Conservation (phyloP, 805 yeast species). For the Monosporozyma aerobia region DNA sequence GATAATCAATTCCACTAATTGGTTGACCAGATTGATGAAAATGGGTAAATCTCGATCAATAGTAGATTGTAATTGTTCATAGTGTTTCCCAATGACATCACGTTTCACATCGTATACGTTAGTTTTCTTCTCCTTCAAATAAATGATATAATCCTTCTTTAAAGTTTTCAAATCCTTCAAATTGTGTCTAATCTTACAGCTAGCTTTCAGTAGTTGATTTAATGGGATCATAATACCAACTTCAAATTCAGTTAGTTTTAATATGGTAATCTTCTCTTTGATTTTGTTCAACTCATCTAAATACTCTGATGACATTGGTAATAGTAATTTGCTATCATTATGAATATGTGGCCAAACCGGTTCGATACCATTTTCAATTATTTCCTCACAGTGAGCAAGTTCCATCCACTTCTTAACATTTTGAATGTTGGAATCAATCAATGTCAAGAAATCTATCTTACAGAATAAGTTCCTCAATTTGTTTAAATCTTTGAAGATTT, state of each 20-base stretch:
- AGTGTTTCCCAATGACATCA: slow-evolving; percentile 23
- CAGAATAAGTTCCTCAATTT: slow-evolving; percentile 5
- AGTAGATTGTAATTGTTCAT: slow-evolving; percentile 20
- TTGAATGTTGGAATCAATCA: slow-evolving; percentile 13
- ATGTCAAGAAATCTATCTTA: slow-evolving; percentile 11
- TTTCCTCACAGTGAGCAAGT: slow-evolving; percentile 19
- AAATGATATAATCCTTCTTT: slow-evolving; percentile 29
- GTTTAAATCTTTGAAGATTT: slow-evolving; percentile 1
- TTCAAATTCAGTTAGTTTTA: slow-evolving; percentile 22
- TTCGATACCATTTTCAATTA: slow-evolving; percentile 8
- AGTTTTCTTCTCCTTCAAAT: slow-evolving; percentile 16
- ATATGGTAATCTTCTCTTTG: slow-evolving; percentile 22
- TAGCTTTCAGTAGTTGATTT: slow-evolving; percentile 15
- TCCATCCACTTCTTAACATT: slow-evolving; percentile 24
- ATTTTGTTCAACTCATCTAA: slow-evolving; percentile 20
- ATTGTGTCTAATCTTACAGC: slow-evolving; percentile 17
- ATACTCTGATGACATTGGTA: slow-evolving; percentile 25
- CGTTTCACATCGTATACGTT: slow-evolving; percentile 20
- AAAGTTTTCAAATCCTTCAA: slow-evolving; percentile 27
- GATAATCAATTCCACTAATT: slow-evolving; percentile 13
- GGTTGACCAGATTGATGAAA: slow-evolving; percentile 11
- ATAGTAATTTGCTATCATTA: slow-evolving; percentile 9
- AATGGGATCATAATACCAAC: slow-evolving; percentile 25
- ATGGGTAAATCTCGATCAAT: slow-evolving; percentile 27
- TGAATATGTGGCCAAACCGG: not conserved